Evolutionary conservation across 2,329 filamentous ascomycete species (phyloP).

Genomic region (Exophiala sideris): DNA sequence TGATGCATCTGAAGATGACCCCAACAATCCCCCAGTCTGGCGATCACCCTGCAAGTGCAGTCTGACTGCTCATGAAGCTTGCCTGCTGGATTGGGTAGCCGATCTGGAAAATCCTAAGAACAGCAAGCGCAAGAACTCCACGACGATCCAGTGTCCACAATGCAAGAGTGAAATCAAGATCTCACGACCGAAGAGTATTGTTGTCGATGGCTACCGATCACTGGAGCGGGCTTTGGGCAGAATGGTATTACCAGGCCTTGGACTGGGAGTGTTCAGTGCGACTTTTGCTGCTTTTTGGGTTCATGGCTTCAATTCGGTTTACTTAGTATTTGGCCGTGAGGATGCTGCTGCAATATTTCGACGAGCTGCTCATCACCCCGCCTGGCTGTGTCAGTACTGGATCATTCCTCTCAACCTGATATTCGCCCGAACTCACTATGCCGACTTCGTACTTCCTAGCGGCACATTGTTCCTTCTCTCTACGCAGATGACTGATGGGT

Average conservation of each 20-base stretch:
- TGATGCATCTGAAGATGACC: conserved; percentile 63
- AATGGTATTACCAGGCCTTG: conserved; percentile 63
- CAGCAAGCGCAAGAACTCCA: conserved; percentile 48
- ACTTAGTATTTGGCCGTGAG: conserved; percentile 62
- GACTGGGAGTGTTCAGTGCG: conserved; percentile 46
- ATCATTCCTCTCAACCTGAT: conserved; percentile 66
- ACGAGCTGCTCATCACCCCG: conserved; percentile 33
- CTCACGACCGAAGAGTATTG: conserved; percentile 67
- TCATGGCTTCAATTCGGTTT: conserved; percentile 62
- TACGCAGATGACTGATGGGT: conserved; percentile 39
- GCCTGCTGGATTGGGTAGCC: conserved; percentile 88
- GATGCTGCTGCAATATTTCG: conserved; percentile 57
- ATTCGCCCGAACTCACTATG: conserved; percentile 62
- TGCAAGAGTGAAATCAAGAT: conserved; percentile 81
- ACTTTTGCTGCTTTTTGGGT: conserved; percentile 52
- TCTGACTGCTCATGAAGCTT: conserved; percentile 84
- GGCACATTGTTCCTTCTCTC: conserved; percentile 58
- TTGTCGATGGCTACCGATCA: conserved; percentile 64
- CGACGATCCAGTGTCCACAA: conserved; percentile 73
- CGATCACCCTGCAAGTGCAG: conserved; percentile 87
- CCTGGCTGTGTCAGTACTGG: conserved; percentile 57
- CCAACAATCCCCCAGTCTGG: conserved; percentile 62
- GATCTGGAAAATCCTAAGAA: conserved; percentile 69
- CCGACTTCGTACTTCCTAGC: conserved; percentile 61
- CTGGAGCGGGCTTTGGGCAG: conserved; percentile 56